These are phyloP conservation scores for Aspergillus taichungensis DNA, from an alignment of 495 filamentous ascomycete genomes.

Conservation along the genomic window DNA sequence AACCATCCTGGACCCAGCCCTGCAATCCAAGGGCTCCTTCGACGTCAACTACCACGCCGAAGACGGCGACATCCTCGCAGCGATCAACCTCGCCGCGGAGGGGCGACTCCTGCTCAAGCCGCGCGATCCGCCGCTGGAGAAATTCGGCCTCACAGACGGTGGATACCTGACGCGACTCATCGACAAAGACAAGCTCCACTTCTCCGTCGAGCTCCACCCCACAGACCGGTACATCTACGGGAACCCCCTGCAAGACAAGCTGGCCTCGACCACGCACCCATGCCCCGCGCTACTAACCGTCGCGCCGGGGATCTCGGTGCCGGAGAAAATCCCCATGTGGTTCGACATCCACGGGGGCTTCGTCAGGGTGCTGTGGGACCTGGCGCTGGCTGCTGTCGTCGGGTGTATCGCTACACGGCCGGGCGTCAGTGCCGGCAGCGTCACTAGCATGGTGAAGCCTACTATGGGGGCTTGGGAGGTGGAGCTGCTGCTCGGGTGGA, in stretches of 20 bases:
- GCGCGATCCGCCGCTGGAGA: slow-evolving; percentile 51
- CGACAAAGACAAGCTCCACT: slow-evolving; percentile 54
- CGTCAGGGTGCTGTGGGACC: slow-evolving; percentile 54
- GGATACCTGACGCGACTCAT: slow-evolving; percentile 66
- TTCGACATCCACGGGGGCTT: slow-evolving; percentile 63
- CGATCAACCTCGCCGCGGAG: slow-evolving; percentile 58
- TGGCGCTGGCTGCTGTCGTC: slow-evolving; percentile 49
- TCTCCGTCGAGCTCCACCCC: slow-evolving; percentile 51
- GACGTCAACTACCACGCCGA: slow-evolving; percentile 28
- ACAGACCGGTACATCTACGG: slow-evolving; percentile 52
- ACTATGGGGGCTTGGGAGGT: slow-evolving; percentile 62
- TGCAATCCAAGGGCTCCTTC: slow-evolving; percentile 26
- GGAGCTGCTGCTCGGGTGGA: slow-evolving; percentile 57
- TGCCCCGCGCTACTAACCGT: slow-evolving; percentile 10
- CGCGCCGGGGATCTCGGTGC: slow-evolving; percentile 11
- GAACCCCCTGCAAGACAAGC: slow-evolving; percentile 35
- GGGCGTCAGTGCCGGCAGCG: slow-evolving; percentile 41
- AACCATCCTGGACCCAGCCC: slow-evolving; percentile 43
- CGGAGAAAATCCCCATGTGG: slow-evolving; percentile 62
- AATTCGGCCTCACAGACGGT: slow-evolving; percentile 62
- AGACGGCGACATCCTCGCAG: slow-evolving; percentile 61
- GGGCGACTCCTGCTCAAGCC: slow-evolving; percentile 49
- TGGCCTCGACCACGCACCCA: slow-evolving; percentile 17
- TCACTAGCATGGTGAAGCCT: slow-evolving; percentile 49
- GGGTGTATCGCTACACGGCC: slow-evolving; percentile 52